phyloP scores from a whole-genome alignment of 495 filamentous ascomycete species.

The Penicillium parvum region DNA sequence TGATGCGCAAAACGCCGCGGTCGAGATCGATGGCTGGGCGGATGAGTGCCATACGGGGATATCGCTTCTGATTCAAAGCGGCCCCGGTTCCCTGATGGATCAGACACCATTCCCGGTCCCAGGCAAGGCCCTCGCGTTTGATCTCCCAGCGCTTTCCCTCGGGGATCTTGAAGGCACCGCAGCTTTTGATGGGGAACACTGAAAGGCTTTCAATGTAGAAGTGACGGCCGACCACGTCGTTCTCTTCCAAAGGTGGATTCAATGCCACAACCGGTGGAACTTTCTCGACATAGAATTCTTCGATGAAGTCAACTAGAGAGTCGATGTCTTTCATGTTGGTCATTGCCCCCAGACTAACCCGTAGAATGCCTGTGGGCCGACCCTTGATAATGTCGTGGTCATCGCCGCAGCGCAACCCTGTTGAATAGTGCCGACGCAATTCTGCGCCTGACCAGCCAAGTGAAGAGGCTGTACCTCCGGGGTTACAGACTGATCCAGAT shows the following conservation, averaged over 20 bases:
- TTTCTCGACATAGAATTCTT: conserved; percentile 70
- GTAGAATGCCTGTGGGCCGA: conserved; percentile 81
- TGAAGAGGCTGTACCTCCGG: conserved; percentile 70
- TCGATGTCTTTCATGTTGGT: conserved; percentile 74
- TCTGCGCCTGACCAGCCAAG: conserved; percentile 71
- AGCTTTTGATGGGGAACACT: conserved; percentile 86
- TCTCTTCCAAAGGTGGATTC: conserved; percentile 15
- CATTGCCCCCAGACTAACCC: conserved; percentile 84
- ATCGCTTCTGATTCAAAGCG: conserved; percentile 75
- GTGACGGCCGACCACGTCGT: conserved; percentile 15
- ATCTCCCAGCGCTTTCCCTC: conserved; percentile 65
- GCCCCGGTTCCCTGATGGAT: conserved; percentile 76
- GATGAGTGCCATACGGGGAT: conserved; percentile 79
- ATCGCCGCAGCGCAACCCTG: conserved; percentile 73
- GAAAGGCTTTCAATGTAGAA: conserved; percentile 57
- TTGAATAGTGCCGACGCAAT: conserved; percentile 73
- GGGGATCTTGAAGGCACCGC: conserved; percentile 71
- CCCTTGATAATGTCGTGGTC: conserved; percentile 77
- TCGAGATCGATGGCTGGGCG: conserved; percentile 64
- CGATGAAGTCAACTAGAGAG: conserved; percentile 62
- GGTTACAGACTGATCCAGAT: conserved; percentile 87
- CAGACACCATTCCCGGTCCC: conserved; percentile 94
- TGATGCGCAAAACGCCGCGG: conserved; percentile 49
- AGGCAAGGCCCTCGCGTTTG: conserved; percentile 70
- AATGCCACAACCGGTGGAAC: conserved; percentile 20